Evolutionary conservation across 2,329 filamentous ascomycete genomes (phyloP).

Genomic region (Grosmannia clavigera): DNA sequence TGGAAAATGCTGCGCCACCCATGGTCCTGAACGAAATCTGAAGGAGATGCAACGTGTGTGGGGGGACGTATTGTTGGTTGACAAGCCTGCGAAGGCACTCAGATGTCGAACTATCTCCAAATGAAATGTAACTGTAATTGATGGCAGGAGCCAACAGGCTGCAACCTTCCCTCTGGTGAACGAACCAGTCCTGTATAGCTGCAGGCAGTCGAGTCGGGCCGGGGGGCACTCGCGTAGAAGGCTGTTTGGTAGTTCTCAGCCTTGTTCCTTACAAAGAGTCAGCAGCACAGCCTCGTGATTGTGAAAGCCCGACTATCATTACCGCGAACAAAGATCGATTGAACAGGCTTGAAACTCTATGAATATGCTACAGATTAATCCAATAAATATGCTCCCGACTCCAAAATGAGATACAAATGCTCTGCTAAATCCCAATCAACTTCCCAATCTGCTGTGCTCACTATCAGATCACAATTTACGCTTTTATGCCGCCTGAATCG

Average conservation of each 20-base stretch:
- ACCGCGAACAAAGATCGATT: too few species aligned
- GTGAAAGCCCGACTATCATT: too few species aligned
- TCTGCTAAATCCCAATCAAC: not conserved
- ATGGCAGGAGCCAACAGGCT: not conserved
- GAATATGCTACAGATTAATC: not conserved
- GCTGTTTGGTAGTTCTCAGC: not conserved
- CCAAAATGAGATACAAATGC: not conserved
- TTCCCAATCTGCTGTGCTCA: not conserved
- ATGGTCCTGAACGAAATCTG: constrained; percentile 26
- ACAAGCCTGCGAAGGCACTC: too few species aligned
- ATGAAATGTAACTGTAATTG: not conserved
- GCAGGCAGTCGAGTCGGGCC: not conserved
- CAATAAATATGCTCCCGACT: not conserved
- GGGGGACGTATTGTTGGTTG: too few species aligned
- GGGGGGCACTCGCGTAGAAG: not conserved
- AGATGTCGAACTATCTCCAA: not conserved
- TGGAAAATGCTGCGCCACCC: constrained; percentile 52
- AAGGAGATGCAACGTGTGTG: not conserved
- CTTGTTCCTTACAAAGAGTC: not conserved
- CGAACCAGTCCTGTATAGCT: not conserved
- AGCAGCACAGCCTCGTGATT: not conserved
- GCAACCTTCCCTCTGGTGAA: not conserved
- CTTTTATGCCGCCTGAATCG: too few species aligned
- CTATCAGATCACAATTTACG: not conserved
- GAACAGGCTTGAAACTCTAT: too few species aligned